Percentiles rank a stretch among this genome's conserved stretches.
Conservation (phyloP, 2,329 filamentous ascomycete genomes). For the Aspergillus carbonarius region DNA sequence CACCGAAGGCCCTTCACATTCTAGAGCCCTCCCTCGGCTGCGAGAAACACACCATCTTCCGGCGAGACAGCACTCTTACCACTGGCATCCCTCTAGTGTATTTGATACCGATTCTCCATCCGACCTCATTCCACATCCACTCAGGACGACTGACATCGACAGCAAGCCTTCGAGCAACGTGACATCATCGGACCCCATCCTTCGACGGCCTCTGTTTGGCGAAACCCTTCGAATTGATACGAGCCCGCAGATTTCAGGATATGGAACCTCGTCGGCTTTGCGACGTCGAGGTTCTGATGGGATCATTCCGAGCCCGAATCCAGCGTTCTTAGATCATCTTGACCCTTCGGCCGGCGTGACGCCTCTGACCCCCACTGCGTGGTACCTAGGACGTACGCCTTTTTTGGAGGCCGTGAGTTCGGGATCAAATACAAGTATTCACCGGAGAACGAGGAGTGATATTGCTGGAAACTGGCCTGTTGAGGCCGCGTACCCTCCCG, state of each 20-base stretch:
- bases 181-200: slow-evolving; percentile 29
- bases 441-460: slow-evolving; percentile 57
- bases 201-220: slow-evolving; percentile 67
- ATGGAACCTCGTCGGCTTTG: slow-evolving; percentile 65
- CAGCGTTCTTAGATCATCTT: slow-evolving; percentile 42
- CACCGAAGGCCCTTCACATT: slow-evolving; percentile 26
- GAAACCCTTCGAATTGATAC: slow-evolving; percentile 66
- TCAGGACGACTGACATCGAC: slow-evolving; percentile 8
- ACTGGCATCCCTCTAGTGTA: slow-evolving; percentile 20
- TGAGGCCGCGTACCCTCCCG: slow-evolving; percentile 30
- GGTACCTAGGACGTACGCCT: slow-evolving; percentile 56
- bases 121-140: slow-evolving; percentile 4
- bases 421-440: slow-evolving; percentile 24
- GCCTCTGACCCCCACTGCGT: slow-evolving; percentile 65
- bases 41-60: slow-evolving; percentile 22
- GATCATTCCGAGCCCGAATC: slow-evolving; percentile 56
- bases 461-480: slow-evolving; percentile 42
- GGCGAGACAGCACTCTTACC: slow-evolving; percentile 12
- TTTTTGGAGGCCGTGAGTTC: slow-evolving; percentile 43
- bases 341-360: slow-evolving; percentile 50
- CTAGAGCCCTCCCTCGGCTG: slow-evolving; percentile 29
- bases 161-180: slow-evolving; percentile 3
- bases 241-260: slow-evolving; percentile 51
- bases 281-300: slow-evolving; percentile 70
- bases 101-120: slow-evolving; percentile 8